Percentiles rank a stretch among this genome's conserved stretches.
Evolutionary conservation across 441 rosid genomes (phyloP).

Genomic region (Populus trichocarpa): DNA sequence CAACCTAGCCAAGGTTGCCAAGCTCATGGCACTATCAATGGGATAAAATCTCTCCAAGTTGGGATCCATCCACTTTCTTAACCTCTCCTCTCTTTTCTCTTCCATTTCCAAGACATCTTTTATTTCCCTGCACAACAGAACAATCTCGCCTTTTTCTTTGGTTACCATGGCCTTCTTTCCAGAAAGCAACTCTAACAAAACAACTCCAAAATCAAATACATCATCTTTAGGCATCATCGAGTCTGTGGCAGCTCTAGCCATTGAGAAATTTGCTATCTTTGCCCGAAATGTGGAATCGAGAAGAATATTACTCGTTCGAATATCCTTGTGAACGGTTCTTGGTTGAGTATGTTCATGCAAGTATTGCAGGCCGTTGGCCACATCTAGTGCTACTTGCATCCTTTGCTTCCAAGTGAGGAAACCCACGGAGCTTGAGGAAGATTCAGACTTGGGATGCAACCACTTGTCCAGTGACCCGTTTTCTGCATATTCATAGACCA

Average conservation of each 20-base stretch:
- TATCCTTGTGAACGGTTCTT: slow-evolving; percentile 49
- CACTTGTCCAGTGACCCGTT: slow-evolving; percentile 56
- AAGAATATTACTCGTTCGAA: slow-evolving; percentile 47
- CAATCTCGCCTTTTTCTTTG: slow-evolving; percentile 41
- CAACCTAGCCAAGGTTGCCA: slow-evolving; percentile 46
- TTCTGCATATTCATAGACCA: slow-evolving; percentile 64
- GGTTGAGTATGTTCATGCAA: slow-evolving; percentile 63
- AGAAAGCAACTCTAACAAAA: slow-evolving; percentile 53
- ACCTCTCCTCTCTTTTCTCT: slow-evolving; percentile 37
- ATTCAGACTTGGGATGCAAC: slow-evolving; percentile 33
- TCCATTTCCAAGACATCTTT: slow-evolving; percentile 32
- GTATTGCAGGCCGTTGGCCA: slow-evolving; percentile 60
- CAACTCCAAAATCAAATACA: slow-evolving; percentile 57
- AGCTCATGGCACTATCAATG: slow-evolving; percentile 43
- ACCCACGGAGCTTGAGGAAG: slow-evolving; percentile 27
- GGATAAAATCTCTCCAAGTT: slow-evolving; percentile 47
- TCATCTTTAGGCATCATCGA: slow-evolving; percentile 43
- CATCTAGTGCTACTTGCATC: slow-evolving; percentile 46
- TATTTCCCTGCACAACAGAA: slow-evolving; percentile 44
- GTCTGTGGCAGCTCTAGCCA: slow-evolving; percentile 41
- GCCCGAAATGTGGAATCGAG: slow-evolving; percentile 54
- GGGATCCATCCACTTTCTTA: slow-evolving; percentile 60
- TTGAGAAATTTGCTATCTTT: slow-evolving; percentile 52
- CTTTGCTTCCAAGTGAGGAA: slow-evolving; percentile 54
- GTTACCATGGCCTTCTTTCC: slow-evolving; percentile 51